Base-by-base conservation (phyloP, 1,284 basidiomycete genomes). In the Lentinula novae-zelandiae region DNA sequence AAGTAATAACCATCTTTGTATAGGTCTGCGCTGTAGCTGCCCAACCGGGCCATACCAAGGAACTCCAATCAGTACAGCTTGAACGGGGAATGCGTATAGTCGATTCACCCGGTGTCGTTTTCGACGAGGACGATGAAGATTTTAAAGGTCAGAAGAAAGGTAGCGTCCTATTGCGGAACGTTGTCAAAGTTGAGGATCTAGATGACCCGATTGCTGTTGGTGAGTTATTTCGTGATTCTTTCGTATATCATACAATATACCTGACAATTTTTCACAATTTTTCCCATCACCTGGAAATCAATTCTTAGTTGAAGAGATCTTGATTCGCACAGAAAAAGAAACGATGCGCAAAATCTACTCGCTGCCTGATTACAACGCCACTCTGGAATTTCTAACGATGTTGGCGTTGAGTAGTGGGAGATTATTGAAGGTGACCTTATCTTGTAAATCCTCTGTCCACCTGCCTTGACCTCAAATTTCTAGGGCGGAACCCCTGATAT, bases 41-140 rank as follows among this genome's bases (percentile, higher is more conserved):
- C 2, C 95, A 95, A 67, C 91, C 96, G 0, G 96, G 96, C 2
- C 94, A 95, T 71, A 99, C 96, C 5, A 94, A 94, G 65, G 92
- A 95, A 39, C 81, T 98, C n/a, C 96, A 99, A 74, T 92, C 92
- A 15, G 80, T 99, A 2, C 92, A 94, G 67, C 83, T 99, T 1
- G 96, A 99, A 74, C 92, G 96, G 58, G 93, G 94, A 0, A 83
- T 99, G 66, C 87, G 90, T 58, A 90, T 99, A 33, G 82, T 99
- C 12, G 97, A 65, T 58, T 65, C 95, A 55, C 96, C 97, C 0
- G 96, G 96, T 64, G 95, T 99, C 34, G 92, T 98, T 1, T 93
- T 94, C 65, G 92, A 95, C 65, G 92, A 90, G 64, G 82, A 87
- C 63, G 77, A 82, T 53, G 76, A 81, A 61, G 69, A 76, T 58